Evolutionary conservation across 768 basidiomycete species (phyloP).

Genomic region (Amanita thiersii): DNA sequence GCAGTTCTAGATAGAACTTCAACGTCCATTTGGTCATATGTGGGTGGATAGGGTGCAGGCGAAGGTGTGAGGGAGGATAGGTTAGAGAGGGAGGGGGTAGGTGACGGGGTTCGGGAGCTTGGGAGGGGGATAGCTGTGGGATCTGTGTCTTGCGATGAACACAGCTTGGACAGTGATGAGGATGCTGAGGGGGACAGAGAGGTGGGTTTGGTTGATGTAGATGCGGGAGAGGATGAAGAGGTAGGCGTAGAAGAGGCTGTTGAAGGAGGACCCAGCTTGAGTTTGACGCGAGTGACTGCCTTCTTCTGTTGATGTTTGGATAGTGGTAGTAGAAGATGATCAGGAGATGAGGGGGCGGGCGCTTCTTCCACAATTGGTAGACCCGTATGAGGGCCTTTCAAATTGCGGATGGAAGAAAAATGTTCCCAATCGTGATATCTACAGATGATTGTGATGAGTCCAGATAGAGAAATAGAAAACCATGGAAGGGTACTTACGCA

Average conservation of each 20-base stretch:
- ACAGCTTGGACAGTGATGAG: slow-evolving; percentile 5
- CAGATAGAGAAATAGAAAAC: slow-evolving; percentile 9
- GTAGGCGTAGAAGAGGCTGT: slow-evolving; percentile 7
- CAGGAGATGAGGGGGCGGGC: slow-evolving; percentile 22
- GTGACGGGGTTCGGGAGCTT: slow-evolving; percentile 11
- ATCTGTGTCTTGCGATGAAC: slow-evolving; percentile 1
- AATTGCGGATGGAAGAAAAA: slow-evolving; percentile 87
- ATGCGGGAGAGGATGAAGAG: slow-evolving; percentile 6
- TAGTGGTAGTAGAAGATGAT: slow-evolving; percentile 19
- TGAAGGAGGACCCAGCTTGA: slow-evolving; percentile 22
- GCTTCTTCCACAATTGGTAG: slow-evolving; percentile 57
- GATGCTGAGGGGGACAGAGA: slow-evolving; percentile 5
- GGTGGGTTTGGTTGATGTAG: slow-evolving; percentile 11
- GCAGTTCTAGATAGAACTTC: slow-evolving; percentile 2
- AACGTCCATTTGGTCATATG: slow-evolving; percentile 3
- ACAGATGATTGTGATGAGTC: slow-evolving; percentile 3
- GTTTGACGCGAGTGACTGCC: slow-evolving; percentile 20
- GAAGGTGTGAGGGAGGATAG: slow-evolving; percentile 10
- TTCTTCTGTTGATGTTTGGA: slow-evolving; percentile 15
- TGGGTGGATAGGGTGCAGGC: slow-evolving; percentile 7
- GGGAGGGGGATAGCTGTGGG: slow-evolving; percentile 9
- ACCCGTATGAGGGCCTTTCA: slow-evolving; percentile 76
- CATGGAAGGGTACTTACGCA: slow-evolving; percentile 51
- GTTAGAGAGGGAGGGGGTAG: slow-evolving; percentile 7
- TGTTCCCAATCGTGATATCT: slow-evolving; percentile 95